phyloP scores from a whole-genome alignment of 2,329 filamentous ascomycete genomes.

The Microdochium paspali region DNA sequence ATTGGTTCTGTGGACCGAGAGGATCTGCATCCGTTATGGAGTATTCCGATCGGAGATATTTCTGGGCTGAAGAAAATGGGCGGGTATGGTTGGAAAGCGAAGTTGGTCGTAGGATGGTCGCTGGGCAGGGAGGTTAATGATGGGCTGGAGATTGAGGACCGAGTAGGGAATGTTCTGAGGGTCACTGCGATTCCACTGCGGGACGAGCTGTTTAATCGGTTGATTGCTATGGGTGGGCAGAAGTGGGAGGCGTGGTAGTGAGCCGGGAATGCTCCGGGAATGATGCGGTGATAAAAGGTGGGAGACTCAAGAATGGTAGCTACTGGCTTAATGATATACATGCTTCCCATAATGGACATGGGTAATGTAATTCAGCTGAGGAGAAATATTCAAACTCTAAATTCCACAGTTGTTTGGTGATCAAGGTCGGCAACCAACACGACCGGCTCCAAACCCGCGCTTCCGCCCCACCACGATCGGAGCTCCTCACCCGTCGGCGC shows the following conservation, averaged over 20 bases:
- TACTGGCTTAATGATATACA: too few species aligned
- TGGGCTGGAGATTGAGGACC: slow-evolving; percentile 59
- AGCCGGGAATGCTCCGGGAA: background rate
- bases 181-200: slow-evolving; percentile 64
- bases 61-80: slow-evolving; percentile 69
- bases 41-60: slow-evolving; percentile 61
- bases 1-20: slow-evolving; percentile 50
- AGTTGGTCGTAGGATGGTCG: slow-evolving; percentile 73
- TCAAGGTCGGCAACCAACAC: too few species aligned
- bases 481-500: too few species aligned
- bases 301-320: too few species aligned
- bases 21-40: slow-evolving; percentile 55
- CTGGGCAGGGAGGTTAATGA: slow-evolving; percentile 66
- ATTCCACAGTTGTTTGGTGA: too few species aligned
- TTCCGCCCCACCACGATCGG: too few species aligned
- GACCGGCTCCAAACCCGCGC: too few species aligned
- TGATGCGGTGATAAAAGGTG: background rate
- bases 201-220: slow-evolving; percentile 73
- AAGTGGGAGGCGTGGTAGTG: slow-evolving; percentile 71
- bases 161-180: slow-evolving; percentile 42
- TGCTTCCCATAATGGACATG: too few species aligned
- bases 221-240: slow-evolving; percentile 68
- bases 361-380: too few species aligned
- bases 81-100: slow-evolving; percentile 77
- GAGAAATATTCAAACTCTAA: too few species aligned